Percentiles rank a stretch among this genome's conserved stretches.
Conservation (phyloP, 768 basidiomycete species). For the Amylocystis lapponica region DNA sequence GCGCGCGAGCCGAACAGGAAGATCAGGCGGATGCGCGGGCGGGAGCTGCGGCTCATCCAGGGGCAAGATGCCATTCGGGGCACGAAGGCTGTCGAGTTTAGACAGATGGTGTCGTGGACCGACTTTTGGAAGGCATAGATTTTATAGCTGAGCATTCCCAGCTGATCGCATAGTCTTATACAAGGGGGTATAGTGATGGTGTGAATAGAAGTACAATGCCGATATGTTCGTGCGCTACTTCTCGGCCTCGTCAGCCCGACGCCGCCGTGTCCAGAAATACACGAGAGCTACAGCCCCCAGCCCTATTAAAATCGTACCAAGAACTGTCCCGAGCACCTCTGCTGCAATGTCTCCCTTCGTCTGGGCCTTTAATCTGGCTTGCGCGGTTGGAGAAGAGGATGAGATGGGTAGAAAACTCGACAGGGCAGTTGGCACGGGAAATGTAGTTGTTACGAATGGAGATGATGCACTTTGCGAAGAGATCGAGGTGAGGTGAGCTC, state of each 20-base stretch:
- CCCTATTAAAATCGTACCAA: slow-evolving; percentile 5
- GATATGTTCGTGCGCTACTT: neutral
- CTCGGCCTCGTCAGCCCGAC: neutral
- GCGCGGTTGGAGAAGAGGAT: slow-evolving; percentile 1
- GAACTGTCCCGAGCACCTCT: slow-evolving; percentile 13
- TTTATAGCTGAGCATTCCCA: neutral
- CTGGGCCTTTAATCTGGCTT: neutral
- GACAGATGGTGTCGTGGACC: slow-evolving; percentile 27
- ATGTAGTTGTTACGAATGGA: slow-evolving; percentile 13
- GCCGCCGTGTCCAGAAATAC: neutral
- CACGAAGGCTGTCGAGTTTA: slow-evolving; percentile 25
- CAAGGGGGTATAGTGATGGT: neutral
- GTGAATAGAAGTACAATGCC: neutral
- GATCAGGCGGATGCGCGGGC: slow-evolving; percentile 69
- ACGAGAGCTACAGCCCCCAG: neutral
- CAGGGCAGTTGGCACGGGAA: slow-evolving; percentile 9
- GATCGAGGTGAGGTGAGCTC: neutral
- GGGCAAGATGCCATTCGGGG: slow-evolving; percentile 65
- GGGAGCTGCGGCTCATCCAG: slow-evolving; percentile 83
- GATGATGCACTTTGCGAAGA: slow-evolving; percentile 2
- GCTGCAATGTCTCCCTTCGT: slow-evolving; percentile 14
- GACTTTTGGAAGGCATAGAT: slow-evolving; percentile 28
- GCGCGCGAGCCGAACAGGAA: slow-evolving; percentile 54
- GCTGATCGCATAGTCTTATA: neutral
- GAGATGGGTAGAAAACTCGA: slow-evolving; percentile 5